Conservation (phyloP, 2,329 filamentous ascomycete genomes). For the Colletotrichum musae region DNA sequence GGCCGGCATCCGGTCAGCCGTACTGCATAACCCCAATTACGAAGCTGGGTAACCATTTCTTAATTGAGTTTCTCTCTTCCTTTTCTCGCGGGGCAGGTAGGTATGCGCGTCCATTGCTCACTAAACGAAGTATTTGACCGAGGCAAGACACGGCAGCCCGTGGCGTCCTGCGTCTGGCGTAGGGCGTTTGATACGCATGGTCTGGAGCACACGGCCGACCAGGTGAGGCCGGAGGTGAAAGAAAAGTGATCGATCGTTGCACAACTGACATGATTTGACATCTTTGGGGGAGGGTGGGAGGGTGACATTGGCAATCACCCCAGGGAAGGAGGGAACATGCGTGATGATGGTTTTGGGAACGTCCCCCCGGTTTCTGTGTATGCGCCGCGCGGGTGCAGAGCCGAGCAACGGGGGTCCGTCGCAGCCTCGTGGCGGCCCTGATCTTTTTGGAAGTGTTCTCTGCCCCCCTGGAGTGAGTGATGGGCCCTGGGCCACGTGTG, state of each 20-base stretch:
- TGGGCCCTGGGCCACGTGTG: too few relatives aligned
- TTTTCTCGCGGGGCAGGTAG: background rate
- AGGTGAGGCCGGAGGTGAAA: background rate
- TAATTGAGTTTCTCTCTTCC: background rate
- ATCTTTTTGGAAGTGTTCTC: too few relatives aligned
- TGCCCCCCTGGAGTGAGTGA: too few relatives aligned
- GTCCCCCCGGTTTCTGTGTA: background rate
- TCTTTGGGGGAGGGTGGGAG: background rate
- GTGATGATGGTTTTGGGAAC: constrained; percentile 3
- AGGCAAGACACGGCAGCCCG: background rate
- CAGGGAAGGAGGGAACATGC: too few relatives aligned
- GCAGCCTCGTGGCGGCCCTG: background rate
- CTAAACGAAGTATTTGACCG: background rate
- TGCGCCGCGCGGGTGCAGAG: constrained; percentile 29
- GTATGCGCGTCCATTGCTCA: background rate
- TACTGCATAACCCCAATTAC: constrained; percentile 1
- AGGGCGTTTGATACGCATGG: too few relatives aligned
- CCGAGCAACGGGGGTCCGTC: background rate
- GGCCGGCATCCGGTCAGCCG: constrained; percentile 1
- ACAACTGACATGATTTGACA: constrained; percentile 2
- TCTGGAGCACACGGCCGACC: background rate
- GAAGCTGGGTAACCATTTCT: background rate
- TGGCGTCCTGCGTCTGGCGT: background rate
- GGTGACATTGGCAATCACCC: background rate
- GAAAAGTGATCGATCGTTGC: background rate